Evolutionary conservation across 2,329 filamentous ascomycete genomes (phyloP), one percentile per base, ranked within the genome.

Genomic region (Calonectria montana): DNA sequence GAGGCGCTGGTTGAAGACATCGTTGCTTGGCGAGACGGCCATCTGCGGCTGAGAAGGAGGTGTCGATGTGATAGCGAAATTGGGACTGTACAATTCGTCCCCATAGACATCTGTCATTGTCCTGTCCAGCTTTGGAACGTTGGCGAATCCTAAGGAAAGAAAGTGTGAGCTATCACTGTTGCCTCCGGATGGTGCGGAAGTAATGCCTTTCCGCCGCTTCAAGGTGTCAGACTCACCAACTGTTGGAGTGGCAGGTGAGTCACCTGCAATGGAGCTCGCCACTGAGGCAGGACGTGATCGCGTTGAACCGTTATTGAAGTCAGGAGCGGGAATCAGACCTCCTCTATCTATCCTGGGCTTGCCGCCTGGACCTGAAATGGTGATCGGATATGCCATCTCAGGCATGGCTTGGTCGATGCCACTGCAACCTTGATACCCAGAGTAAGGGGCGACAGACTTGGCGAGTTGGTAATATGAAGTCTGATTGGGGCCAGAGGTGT

Each of bases 101-200:
- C 91, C 89, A 80, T 94, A 96, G 62, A 94, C 89, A 80, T 97
- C 95, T 21, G 95, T 96, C 85, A 97, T 94, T 0, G 95, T 97
- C 69, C 95, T 90, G 76, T 95, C 93, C 74, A 97, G 89, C 83
- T 96, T 97, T 29, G 95, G 93, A 29, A 92, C 86, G 45, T 87
- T 86, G 73, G 86, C 83, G 75, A 85, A 86, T 75, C 90, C 88
- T 84, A 67, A 10, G 80, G 86, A 83, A 80, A 80, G 84, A 82
- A 53, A 65, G 12, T 87, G 92, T 96, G 91, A 95, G 93, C 64
- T 62, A 21, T 79, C 70, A 66, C 64, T 45, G 39, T 57, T 47
- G 48, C 64, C 59, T 47, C 48, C 66, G 21, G 59, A 64, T 29
- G 43, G 13, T 16, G 48, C 64, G 48, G 62, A 67, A 35, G 39